Evolutionary conservation across 371 early-diverging fungal genomes (phyloP), one percentile per base, ranked within the genome.

Genomic region (Circinella umbellata): DNA sequence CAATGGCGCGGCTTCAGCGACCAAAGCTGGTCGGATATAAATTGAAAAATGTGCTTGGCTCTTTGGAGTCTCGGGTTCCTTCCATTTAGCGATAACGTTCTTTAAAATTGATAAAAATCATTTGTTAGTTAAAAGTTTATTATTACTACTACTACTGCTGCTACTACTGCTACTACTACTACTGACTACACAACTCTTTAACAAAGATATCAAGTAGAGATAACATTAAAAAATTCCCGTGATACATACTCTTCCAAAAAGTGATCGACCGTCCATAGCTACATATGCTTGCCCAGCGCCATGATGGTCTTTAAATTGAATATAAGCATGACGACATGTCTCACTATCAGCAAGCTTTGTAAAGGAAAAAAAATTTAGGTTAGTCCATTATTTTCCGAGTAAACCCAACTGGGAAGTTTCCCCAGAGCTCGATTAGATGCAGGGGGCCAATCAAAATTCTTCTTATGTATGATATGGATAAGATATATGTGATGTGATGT

Each of bases 271-370:
- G 75, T 94, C 92, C 80, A 95, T 82, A n/a, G 76, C 76, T 72
- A 90, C 85, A 15, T 93, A 75, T 46, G 93, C 95, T 67, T 78
- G 73, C 61, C 91, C 92, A 37, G 96, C 96, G 48, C 83, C 78
- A 39, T 81, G 80, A 71, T 88, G 88, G 66, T 91, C 91, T 65
- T 76, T 73, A 81, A 92, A 93, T 77, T 94, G 63, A 46, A 47
- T 35, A 63, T 63, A 63, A 34, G 63, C 63, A 63, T 63, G 63
- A 63, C 36, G 63, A 47, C 57, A 57, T 37, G 57, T 57, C 7
- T 91, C 69, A 61, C 67, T 67, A 61, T 73, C 57, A 49, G 57
- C 51, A 38, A 47, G 37, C 65, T 53, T 46, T 27, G 48, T 17
- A 27, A 46, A 57, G 20, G 34, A 47, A 61, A 20, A 63, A 47